A percentile compares a stretch with the other conserved stretches of the same genome.
These are phyloP conservation scores for Komagataella mondaviorum DNA, from an alignment of 805 yeast species.

Conservation along the genomic window DNA sequence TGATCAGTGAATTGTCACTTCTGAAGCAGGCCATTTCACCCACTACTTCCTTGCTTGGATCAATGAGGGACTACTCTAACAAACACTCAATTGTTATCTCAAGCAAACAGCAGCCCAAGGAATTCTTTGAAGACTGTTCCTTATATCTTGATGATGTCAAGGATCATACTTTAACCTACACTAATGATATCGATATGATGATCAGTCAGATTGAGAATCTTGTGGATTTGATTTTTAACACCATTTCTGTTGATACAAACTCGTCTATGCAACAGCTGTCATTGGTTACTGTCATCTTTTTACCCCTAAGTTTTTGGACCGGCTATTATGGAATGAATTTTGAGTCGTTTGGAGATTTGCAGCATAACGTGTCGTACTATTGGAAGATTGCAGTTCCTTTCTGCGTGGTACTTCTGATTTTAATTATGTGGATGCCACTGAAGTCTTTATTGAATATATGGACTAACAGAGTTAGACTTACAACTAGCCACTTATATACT, in stretches of 20 bases:
- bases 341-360: slow-evolving; percentile 23
- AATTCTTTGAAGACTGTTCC: slow-evolving; percentile 25
- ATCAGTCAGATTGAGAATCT: slow-evolving; percentile 34
- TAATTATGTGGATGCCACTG: slow-evolving; percentile 19
- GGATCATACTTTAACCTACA: slow-evolving; percentile 38
- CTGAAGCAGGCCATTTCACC: slow-evolving; percentile 34
- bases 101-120: slow-evolving; percentile 1
- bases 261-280: slow-evolving; percentile 41
- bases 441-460: not conserved
- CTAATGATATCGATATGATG: slow-evolving; percentile 44
- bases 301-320: slow-evolving; percentile 46
- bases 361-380: slow-evolving; percentile 25
- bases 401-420: slow-evolving; percentile 18
- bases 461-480: not conserved
- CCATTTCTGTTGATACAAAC: slow-evolving; percentile 40
- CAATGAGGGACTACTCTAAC: slow-evolving; percentile 26
- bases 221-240: slow-evolving; percentile 39
- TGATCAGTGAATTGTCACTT: slow-evolving; percentile 37
- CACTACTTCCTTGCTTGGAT: slow-evolving; percentile 28
- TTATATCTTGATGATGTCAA: slow-evolving; percentile 40
- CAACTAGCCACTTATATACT: not conserved
- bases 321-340: slow-evolving; percentile 53
- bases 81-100: not conserved
- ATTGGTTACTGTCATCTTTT: slow-evolving; percentile 41
- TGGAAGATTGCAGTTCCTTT: slow-evolving; percentile 34